Evolutionary conservation across 164 flowering plant species (phyloP).

Genomic region (Kingdonia uniflora): DNA sequence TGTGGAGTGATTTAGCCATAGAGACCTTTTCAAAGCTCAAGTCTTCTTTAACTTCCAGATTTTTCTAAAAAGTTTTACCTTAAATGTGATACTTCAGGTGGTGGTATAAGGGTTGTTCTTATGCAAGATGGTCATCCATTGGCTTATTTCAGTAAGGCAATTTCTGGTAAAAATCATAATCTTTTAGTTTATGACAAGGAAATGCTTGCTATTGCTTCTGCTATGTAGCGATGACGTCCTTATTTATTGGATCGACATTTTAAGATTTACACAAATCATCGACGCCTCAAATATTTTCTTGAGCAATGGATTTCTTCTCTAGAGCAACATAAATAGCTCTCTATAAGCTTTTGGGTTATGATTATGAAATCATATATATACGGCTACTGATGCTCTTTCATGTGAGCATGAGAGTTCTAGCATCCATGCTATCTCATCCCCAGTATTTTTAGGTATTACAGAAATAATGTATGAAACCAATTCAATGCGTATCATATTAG

Average conservation of each 20-base stretch:
- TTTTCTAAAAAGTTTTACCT: neutral
- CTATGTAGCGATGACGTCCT: neutral
- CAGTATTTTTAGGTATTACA: neutral
- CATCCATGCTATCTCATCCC: neutral
- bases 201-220: neutral
- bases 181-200: neutral
- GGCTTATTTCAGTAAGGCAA: neutral
- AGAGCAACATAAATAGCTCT: neutral
- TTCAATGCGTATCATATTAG: neutral
- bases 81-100: conserved; percentile 1
- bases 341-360: conserved; percentile 2
- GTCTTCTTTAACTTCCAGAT: neutral
- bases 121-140: neutral
- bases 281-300: neutral
- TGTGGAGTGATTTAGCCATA: too few species aligned
- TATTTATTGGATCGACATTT: neutral
- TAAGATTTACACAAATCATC: neutral
- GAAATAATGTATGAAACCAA: neutral
- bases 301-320: neutral
- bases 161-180: neutral
- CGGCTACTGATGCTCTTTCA: conserved; percentile 4
- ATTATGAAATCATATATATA: too few species aligned
- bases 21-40: neutral
- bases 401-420: neutral
- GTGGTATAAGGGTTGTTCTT: neutral